phyloP scores from a whole-genome alignment of 176 grass and related monocot genomes.

The Eleusine indica region DNA sequence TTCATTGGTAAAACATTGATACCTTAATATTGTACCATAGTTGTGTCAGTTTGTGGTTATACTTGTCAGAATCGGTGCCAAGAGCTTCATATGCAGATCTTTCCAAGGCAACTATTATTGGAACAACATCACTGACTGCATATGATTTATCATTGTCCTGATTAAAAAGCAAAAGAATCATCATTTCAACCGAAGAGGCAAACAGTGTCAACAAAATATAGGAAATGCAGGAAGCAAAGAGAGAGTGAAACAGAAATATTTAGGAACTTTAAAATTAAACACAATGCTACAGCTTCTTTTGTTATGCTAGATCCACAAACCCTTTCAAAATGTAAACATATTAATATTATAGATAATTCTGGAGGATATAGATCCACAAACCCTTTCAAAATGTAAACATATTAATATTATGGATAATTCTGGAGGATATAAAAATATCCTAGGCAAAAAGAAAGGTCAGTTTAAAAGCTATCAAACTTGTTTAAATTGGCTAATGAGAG shows the following conservation, averaged over 20 bases:
- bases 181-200: not conserved
- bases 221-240: not conserved
- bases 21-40: slow-evolving; percentile 92
- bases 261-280: not conserved
- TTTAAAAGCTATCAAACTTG: not conserved
- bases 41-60: slow-evolving; percentile 94
- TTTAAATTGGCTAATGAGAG: not conserved
- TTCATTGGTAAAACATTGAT: not conserved
- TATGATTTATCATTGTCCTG: slow-evolving; percentile 67
- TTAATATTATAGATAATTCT: not conserved
- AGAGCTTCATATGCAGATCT: slow-evolving; percentile 65
- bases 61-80: slow-evolving; percentile 69
- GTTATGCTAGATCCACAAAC: not conserved
- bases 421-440: not conserved
- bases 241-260: not conserved
- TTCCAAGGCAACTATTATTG: slow-evolving; percentile 70
- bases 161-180: slow-evolving; percentile 13
- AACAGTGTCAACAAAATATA: not conserved
- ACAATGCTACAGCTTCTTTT: too few relatives aligned
- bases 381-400: not conserved
- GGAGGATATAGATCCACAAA: not conserved
- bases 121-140: slow-evolving; percentile 59
- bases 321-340: not conserved
- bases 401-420: not conserved
- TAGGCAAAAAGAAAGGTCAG: too few relatives aligned